A percentile compares a stretch with the other conserved stretches of the same genome.
Evolutionary conservation across 225 moss, liverwort and hornwort species (phyloP).

Genomic region (Physcomitrellopsis africana): DNA sequence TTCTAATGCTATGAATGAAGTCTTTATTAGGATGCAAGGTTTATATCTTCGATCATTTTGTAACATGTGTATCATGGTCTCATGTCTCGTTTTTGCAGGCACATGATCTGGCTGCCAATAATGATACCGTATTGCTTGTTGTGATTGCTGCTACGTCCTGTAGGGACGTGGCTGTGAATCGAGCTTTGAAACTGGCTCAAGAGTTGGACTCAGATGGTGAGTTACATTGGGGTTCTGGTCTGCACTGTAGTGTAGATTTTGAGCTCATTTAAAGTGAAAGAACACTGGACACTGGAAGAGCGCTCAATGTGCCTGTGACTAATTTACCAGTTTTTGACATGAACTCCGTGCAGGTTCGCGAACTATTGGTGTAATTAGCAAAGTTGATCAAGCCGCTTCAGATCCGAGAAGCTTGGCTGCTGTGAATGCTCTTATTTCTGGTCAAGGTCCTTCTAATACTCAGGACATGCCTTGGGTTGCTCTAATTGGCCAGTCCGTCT

Average conservation of each 20-base stretch:
- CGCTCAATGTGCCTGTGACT: constrained; percentile 2
- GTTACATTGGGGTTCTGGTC: constrained; percentile 16
- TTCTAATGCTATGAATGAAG: background rate
- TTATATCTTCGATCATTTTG: too few species aligned
- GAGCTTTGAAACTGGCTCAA: constrained; percentile 85
- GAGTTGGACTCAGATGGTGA: constrained; percentile 86
- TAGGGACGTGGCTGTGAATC: constrained; percentile 75
- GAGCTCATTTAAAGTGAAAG: background rate
- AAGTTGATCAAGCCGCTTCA: constrained; percentile 93
- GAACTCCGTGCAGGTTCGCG: constrained; percentile 59
- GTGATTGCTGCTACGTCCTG: constrained; percentile 87
- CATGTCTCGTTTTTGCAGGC: constrained; percentile 49
- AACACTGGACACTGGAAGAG: background rate
- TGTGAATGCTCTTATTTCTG: constrained; percentile 87
- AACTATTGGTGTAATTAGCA: constrained; percentile 91
- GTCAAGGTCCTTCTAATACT: constrained; percentile 80
- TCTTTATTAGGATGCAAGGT: too few species aligned
- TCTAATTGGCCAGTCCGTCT: constrained; percentile 88
- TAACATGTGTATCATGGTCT: background rate
- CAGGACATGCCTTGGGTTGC: constrained; percentile 87
- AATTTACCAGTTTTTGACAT: constrained; percentile 8
- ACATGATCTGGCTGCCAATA: constrained; percentile 73
- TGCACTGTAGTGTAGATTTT: background rate
- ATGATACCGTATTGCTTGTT: constrained; percentile 78
- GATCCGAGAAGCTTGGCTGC: constrained; percentile 87